A percentile compares a stretch with the other conserved stretches of the same genome.
Evolutionary conservation across 2,329 filamentous ascomycete species (phyloP).

Genomic region (Pseudogymnoascus verrucosus): DNA sequence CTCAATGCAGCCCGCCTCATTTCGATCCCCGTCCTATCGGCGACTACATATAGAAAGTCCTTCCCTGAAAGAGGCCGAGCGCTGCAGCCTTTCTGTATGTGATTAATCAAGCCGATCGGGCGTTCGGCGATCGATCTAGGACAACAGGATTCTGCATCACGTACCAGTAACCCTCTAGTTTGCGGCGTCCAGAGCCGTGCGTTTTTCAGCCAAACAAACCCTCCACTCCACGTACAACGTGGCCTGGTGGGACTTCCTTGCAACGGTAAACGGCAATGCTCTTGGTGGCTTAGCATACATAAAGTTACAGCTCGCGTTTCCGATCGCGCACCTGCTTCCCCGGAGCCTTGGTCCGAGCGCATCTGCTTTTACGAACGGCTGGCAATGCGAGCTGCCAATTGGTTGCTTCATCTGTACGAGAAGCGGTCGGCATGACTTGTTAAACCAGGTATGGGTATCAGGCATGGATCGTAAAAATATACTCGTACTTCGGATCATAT

Average conservation of each 20-base stretch:
- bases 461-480: background rate
- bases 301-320: background rate
- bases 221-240: background rate
- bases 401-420: background rate
- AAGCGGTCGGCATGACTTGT: background rate
- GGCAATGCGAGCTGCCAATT: background rate
- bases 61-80: background rate
- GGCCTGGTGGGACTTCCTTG: background rate
- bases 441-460: background rate
- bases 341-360: background rate
- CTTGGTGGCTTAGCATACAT: background rate
- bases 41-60: background rate
- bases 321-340: background rate
- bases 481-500: background rate
- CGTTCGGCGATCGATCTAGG: background rate
- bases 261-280: background rate
- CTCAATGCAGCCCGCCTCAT: background rate
- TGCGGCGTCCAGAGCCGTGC: background rate
- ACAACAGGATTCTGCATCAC: no score
- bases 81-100: background rate
- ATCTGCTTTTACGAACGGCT: background rate
- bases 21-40: background rate
- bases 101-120: background rate
- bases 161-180: no score
- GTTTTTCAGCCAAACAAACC: background rate